These are phyloP conservation scores for Xylaria curta DNA, from an alignment of 495 filamentous ascomycete genomes.

Conservation along the genomic window DNA sequence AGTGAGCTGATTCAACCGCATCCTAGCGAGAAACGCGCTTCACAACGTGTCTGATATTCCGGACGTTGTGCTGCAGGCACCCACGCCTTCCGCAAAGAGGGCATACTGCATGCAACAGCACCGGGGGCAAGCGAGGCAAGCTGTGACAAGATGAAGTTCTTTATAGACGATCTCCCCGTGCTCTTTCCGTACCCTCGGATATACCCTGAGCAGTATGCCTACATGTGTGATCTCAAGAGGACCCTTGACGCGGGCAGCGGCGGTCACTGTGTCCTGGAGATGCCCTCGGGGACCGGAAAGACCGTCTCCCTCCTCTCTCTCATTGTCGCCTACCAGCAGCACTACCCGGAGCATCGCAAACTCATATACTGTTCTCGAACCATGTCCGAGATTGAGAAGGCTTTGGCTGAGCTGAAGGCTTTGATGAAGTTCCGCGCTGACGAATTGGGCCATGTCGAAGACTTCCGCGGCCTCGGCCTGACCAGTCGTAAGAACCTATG, in stretches of 20 bases:
- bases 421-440: slow-evolving; percentile 93
- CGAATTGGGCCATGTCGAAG: slow-evolving; percentile 85
- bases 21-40: neutral
- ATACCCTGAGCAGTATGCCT: slow-evolving; percentile 76
- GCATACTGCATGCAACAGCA: neutral
- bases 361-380: slow-evolving; percentile 98
- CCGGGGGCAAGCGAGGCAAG: neutral
- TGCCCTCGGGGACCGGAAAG: slow-evolving; percentile 99
- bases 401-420: slow-evolving; percentile 85
- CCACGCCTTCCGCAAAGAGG: neutral
- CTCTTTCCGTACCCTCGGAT: slow-evolving; percentile 97
- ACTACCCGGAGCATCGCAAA: slow-evolving; percentile 88
- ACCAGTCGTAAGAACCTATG: slow-evolving; percentile 98
- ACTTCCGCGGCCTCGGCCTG: slow-evolving; percentile 89
- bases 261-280: slow-evolving; percentile 98
- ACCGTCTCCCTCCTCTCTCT: slow-evolving; percentile 94
- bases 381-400: slow-evolving; percentile 96
- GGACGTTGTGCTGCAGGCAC: neutral
- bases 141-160: slow-evolving; percentile 82
- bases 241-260: slow-evolving; percentile 80
- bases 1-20: neutral
- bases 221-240: slow-evolving; percentile 98
- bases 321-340: slow-evolving; percentile 94
- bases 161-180: slow-evolving; percentile 92
- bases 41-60: neutral